These are phyloP conservation scores for Xylaria sp. DNA, from an alignment of 2,329 filamentous ascomycete genomes.

Conservation along the genomic window DNA sequence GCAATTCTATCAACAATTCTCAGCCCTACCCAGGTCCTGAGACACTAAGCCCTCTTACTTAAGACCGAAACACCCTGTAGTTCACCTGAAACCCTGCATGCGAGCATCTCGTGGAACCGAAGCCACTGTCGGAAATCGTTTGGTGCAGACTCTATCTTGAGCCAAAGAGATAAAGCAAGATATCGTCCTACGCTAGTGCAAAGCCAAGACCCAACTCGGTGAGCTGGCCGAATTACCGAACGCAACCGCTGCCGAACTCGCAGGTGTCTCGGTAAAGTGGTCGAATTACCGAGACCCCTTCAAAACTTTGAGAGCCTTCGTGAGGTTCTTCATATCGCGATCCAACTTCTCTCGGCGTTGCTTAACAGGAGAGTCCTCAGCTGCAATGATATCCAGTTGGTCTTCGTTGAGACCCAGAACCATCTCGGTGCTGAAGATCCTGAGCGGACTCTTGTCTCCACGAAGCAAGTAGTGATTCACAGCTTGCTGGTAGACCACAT, in stretches of 20 bases:
- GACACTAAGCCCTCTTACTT: background rate
- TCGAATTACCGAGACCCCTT: constrained; percentile 40
- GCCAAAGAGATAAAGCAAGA: background rate
- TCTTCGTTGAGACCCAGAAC: constrained; percentile 60
- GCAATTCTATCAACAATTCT: background rate
- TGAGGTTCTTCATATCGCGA: constrained; percentile 59
- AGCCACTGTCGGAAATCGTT: background rate
- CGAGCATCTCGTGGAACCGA: background rate
- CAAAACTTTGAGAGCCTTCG: constrained; percentile 50
- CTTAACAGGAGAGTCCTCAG: constrained; percentile 61
- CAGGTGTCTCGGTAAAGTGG: background rate
- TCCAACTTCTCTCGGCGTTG: constrained; percentile 57
- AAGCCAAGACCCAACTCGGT: background rate
- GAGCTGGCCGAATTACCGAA: constrained; percentile 14
- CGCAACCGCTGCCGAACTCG: background rate
- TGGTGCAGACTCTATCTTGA: background rate
- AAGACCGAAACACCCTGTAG: background rate
- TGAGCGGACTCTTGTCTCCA: constrained; percentile 62
- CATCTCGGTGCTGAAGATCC: constrained; percentile 62
- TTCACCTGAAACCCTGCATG: background rate
- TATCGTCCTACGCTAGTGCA: background rate
- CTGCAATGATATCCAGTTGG: constrained; percentile 66
- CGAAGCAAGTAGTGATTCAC: constrained; percentile 64
- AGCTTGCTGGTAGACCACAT: constrained; percentile 69
- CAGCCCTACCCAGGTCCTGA: background rate